A percentile compares a stretch with the other conserved stretches of the same genome.
phyloP scores from a whole-genome alignment of 2,329 filamentous ascomycete genomes.

The Dothiorella sarmentorum region DNA sequence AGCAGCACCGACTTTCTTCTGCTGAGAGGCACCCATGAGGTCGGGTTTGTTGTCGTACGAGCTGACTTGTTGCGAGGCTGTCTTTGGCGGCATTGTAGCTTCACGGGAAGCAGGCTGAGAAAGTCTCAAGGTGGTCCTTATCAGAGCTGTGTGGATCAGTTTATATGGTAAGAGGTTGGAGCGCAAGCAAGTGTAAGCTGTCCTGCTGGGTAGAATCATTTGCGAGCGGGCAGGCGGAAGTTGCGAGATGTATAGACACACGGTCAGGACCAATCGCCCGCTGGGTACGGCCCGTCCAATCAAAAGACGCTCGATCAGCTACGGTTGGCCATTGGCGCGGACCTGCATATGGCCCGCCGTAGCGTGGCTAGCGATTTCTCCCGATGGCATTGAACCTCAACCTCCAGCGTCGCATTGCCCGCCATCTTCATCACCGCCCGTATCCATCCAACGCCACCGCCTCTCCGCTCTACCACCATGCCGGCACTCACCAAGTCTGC shows the following conservation, averaged over 20 bases:
- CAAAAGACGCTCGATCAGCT: neutral
- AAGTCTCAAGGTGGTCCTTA: neutral
- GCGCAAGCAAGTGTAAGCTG: neutral
- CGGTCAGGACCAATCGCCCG: too few relatives aligned
- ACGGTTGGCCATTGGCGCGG: too few relatives aligned
- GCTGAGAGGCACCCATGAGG: neutral
- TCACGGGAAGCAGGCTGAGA: neutral
- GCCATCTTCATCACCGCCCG: conserved; percentile 25
- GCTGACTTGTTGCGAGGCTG: conserved; percentile 3
- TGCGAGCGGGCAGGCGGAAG: neutral
- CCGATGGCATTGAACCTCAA: conserved; percentile 11
- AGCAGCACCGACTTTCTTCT: neutral
- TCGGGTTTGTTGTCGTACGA: conserved; percentile 1
- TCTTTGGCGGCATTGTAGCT: conserved; percentile 5
- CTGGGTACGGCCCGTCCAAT: neutral
- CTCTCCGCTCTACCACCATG: conserved; percentile 39
- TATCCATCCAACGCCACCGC: conserved; percentile 22
- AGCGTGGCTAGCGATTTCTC: too few relatives aligned
- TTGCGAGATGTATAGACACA: neutral
- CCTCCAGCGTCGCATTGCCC: conserved; percentile 19
- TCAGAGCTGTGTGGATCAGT: neutral
- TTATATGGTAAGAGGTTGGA: neutral
- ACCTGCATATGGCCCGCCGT: too few relatives aligned
- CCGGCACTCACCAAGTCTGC: conserved; percentile 47
- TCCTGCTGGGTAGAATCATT: neutral